phyloP scores from a whole-genome alignment of 2,329 filamentous ascomycete species.

The Sphaerulina musiva region DNA sequence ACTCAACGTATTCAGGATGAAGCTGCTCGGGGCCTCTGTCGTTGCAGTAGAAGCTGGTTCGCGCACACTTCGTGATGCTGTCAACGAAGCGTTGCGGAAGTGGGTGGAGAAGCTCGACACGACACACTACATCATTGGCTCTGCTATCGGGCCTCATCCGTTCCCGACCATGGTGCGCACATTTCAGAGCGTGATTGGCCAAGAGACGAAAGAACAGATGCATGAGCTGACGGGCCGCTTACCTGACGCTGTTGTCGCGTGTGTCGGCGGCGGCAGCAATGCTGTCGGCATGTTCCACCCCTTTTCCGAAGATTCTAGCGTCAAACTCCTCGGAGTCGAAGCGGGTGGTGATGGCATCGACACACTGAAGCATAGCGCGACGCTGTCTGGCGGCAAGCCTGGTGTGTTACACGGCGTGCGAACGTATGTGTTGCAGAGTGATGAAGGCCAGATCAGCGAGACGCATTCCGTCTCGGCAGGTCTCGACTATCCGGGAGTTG shows the following conservation, averaged over 20 bases:
- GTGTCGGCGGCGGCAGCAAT: constrained; percentile 91
- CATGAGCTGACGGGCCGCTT: constrained; percentile 75
- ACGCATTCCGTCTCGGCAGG: constrained; percentile 96
- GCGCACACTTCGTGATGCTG: constrained; percentile 56
- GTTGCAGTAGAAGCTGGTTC: constrained; percentile 88
- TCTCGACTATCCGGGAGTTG: constrained; percentile 94
- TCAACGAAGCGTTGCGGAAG: constrained; percentile 89
- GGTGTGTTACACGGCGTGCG: constrained; percentile 93
- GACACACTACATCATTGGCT: constrained; percentile 97
- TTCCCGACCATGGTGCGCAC: constrained; percentile 97
- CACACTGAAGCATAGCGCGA: constrained; percentile 78
- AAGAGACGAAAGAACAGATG: constrained; percentile 93
- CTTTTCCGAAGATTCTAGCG: constrained; percentile 75
- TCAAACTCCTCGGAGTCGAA: constrained; percentile 89
- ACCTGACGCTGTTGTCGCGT: constrained; percentile 92
- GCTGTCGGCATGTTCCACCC: constrained; percentile 98
- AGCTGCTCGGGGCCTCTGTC: constrained; percentile 86
- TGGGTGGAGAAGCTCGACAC: constrained; percentile 92
- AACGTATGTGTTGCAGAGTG: constrained; percentile 90
- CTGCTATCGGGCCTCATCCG: constrained; percentile 92
- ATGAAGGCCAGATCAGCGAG: constrained; percentile 86
- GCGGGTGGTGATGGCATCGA: constrained; percentile 90
- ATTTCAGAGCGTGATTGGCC: constrained; percentile 93
- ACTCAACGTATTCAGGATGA: constrained; percentile 97
- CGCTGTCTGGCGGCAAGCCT: constrained; percentile 76